Percentiles rank a stretch among this genome's conserved stretches.
Evolutionary conservation across 352 stramenopile genomes (phyloP).

Genomic region (Globisporangium paddicum): DNA sequence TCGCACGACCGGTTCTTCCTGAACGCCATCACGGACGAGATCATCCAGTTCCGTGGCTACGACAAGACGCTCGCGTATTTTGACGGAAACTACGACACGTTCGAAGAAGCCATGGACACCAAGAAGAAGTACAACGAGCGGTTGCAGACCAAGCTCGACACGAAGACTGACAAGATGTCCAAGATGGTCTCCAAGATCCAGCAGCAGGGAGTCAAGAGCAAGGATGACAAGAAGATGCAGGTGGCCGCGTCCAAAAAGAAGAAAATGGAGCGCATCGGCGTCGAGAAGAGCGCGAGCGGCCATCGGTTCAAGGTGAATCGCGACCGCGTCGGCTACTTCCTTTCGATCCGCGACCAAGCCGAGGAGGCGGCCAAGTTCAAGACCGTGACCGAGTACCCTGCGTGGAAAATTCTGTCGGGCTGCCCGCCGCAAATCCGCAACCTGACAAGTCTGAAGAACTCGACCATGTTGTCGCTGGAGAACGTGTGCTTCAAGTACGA

Average conservation of each 20-base stretch:
- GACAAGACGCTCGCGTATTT: conserved; percentile 59
- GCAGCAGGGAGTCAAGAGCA: conserved; percentile 31
- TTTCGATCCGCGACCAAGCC: conserved; percentile 24
- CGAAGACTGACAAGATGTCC: conserved; percentile 50
- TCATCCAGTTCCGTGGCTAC: conserved; percentile 47
- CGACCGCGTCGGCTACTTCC: conserved; percentile 40
- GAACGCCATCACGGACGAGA: conserved; percentile 83
- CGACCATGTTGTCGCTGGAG: conserved; percentile 50
- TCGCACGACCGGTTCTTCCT: conserved; percentile 93
- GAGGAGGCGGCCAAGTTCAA: conserved; percentile 44
- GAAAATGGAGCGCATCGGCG: conserved; percentile 57
- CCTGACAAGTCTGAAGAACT: conserved; percentile 37
- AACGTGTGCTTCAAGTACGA: conserved; percentile 49
- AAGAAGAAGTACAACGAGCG: conserved; percentile 48
- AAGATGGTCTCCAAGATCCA: conserved; percentile 46
- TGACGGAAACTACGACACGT: conserved; percentile 58
- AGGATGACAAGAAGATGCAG: conserved; percentile 64
- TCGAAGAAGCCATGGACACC: conserved; percentile 38
- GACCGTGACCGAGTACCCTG: conserved; percentile 21
- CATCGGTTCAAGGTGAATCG: conserved; percentile 55
- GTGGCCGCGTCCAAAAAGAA: conserved; percentile 63
- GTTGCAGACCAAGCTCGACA: conserved; percentile 40
- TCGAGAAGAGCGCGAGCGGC: conserved; percentile 47
- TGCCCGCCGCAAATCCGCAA: conserved; percentile 53
- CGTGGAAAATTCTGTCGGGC: conserved; percentile 38